Evolutionary conservation across 73 alveolate genomes (phyloP), one percentile per base, ranked within the genome.

Genomic region (Stentor roeselii): DNA sequence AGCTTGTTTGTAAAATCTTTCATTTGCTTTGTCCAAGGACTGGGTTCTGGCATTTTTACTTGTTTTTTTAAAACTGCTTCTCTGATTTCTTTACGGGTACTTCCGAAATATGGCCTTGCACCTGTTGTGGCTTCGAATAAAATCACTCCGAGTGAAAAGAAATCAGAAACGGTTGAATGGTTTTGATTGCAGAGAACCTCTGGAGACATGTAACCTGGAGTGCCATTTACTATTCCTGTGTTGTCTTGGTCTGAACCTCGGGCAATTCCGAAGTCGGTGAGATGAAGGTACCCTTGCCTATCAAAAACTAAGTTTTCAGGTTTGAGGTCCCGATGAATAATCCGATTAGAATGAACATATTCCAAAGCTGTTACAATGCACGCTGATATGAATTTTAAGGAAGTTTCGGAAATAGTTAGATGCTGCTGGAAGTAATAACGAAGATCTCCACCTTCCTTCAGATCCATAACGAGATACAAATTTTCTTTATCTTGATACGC

Each of bases 11-110:
- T 91, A 80, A 96, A 96, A 90, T 96, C 99, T 37, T 97, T 96
- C 4, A 93, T 96, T 67, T 96, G 99, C 34, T 95, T 84, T 31
- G 97, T 88, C 99, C 99, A 97, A 50, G 98, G 95, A 4, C 86
- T 88, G 27, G 97, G 97, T 1, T 82, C 88, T 76, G 90, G 95
- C 15, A 96, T 89, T 59, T 90, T 60, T 15, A 90, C 94, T 88
- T 96, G 95, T 84, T 31, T 2, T 58, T 58, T 31, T 58, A 58
- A 58, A 58, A 58, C 0, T 58, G 15, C 27, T 21, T 58, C 74
- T 58, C 2, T 58, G 27, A 58, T 31, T 58, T 58, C 74, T 21
- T 58, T 58, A 21, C 15, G 27, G 27, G 74, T 58, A 21, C 27
- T 58, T 0, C 74, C 74, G 15, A 31, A 58, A 58, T 58, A 58